These are phyloP conservation scores for Eleusine coracana DNA, from an alignment of 176 grass and related monocot species.

Conservation along the genomic window DNA sequence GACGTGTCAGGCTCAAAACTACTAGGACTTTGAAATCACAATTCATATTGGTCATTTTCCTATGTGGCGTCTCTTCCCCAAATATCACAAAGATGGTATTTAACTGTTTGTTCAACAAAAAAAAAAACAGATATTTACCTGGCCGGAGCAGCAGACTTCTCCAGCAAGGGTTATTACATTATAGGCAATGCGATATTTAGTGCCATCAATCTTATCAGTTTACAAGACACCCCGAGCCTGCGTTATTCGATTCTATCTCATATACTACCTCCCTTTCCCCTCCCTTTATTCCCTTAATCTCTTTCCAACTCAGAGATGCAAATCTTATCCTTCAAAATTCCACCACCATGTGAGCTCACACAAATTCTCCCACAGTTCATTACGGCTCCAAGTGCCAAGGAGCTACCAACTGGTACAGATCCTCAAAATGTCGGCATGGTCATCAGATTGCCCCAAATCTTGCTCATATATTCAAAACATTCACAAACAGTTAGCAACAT, in stretches of 20 bases:
- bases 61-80: neutral
- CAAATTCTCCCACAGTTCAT: slow-evolving; percentile 32
- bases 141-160: neutral
- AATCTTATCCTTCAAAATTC: slow-evolving; percentile 51
- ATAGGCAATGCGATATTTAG: slow-evolving; percentile 41
- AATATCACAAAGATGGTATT: neutral
- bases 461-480: too few relatives aligned
- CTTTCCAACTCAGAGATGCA: slow-evolving; percentile 60
- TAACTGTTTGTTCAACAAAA: too few relatives aligned
- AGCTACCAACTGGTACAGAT: slow-evolving; percentile 11
- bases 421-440: slow-evolving; percentile 11
- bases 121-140: neutral
- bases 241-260: slow-evolving; percentile 55
- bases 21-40: too few relatives aligned
- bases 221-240: slow-evolving; percentile 12
- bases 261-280: neutral
- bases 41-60: neutral
- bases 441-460: too few relatives aligned
- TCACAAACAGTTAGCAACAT: neutral
- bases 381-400: slow-evolving; percentile 21
- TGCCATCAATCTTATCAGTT: slow-evolving; percentile 39
- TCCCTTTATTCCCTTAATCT: slow-evolving; percentile 31
- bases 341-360: slow-evolving; percentile 18
- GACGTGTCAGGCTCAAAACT: neutral
- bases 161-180: slow-evolving; percentile 25